Percentiles rank a stretch among this genome's conserved stretches.
phyloP scores from a whole-genome alignment of 2,329 filamentous ascomycete species.

The Orbilia ellipsospora region DNA sequence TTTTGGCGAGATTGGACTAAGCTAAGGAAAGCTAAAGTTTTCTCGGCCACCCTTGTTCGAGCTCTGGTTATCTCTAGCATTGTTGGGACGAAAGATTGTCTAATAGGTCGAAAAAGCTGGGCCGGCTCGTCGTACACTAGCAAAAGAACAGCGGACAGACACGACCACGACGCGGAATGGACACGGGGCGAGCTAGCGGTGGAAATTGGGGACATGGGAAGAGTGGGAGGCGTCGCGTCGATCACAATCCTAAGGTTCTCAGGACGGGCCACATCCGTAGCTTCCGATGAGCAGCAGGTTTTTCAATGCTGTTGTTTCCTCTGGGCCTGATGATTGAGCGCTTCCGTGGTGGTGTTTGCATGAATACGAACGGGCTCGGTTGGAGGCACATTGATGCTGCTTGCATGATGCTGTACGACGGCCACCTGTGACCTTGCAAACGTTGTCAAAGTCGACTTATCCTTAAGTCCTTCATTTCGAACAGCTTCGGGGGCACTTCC shows the following conservation, averaged over 20 bases:
- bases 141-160: neutral
- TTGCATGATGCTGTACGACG: conserved; percentile 50
- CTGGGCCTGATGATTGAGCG: neutral
- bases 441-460: neutral
- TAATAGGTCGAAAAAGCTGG: neutral
- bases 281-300: neutral
- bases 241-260: conserved; percentile 25
- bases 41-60: conserved; percentile 7
- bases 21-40: neutral
- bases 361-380: conserved; percentile 10
- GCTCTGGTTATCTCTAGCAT: neutral
- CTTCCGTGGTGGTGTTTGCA: neutral
- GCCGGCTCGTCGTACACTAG: conserved; percentile 14
- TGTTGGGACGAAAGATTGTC: conserved; percentile 34
- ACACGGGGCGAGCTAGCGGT: conserved; percentile 15
- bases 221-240: conserved; percentile 27
- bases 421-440: neutral
- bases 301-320: neutral
- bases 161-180: neutral
- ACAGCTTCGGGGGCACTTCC: too few relatives aligned
- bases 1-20: conserved; percentile 39
- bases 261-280: neutral
- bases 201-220: conserved; percentile 38
- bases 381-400: conserved; percentile 33
- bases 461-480: too few relatives aligned